A percentile compares a stretch with the other conserved stretches of the same genome.
These are phyloP conservation scores for Bipolaris victoriae DNA, from an alignment of 2,329 filamentous ascomycete genomes.

Conservation along the genomic window DNA sequence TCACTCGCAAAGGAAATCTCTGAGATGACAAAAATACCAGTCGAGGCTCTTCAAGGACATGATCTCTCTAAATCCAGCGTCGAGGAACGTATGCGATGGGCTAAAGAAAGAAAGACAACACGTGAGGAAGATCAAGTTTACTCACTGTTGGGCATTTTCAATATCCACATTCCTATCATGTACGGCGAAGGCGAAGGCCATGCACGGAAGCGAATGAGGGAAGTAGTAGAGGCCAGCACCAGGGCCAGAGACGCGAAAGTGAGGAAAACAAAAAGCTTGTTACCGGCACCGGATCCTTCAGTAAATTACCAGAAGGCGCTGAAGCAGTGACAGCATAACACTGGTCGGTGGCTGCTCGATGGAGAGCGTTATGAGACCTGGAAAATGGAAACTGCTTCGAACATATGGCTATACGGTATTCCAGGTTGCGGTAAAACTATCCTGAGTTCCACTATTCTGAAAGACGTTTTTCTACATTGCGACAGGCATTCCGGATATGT, in stretches of 20 bases:
- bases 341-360: conserved; percentile 49
- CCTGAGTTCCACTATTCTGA: conserved; percentile 48
- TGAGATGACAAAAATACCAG: neutral
- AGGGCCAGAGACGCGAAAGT: conserved; percentile 6
- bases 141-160: neutral
- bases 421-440: conserved; percentile 54
- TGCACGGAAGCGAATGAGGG: neutral
- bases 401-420: conserved; percentile 50
- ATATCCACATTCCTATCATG: neutral
- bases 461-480: conserved; percentile 31
- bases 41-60: conserved; percentile 8
- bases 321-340: conserved; percentile 37
- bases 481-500: conserved; percentile 16
- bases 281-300: conserved; percentile 46
- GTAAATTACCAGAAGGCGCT: conserved; percentile 43
- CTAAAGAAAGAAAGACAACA: conserved; percentile 19
- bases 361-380: conserved; percentile 35
- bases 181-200: neutral
- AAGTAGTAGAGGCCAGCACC: neutral
- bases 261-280: conserved; percentile 34
- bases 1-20: conserved; percentile 3
- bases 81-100: conserved; percentile 22
- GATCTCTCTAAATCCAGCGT: conserved; percentile 17
- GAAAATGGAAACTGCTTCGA: conserved; percentile 37
- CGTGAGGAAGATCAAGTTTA: conserved; percentile 22